Evolutionary conservation across 75 land plant species (phyloP).

Genomic region (Pinus albicaulis): DNA sequence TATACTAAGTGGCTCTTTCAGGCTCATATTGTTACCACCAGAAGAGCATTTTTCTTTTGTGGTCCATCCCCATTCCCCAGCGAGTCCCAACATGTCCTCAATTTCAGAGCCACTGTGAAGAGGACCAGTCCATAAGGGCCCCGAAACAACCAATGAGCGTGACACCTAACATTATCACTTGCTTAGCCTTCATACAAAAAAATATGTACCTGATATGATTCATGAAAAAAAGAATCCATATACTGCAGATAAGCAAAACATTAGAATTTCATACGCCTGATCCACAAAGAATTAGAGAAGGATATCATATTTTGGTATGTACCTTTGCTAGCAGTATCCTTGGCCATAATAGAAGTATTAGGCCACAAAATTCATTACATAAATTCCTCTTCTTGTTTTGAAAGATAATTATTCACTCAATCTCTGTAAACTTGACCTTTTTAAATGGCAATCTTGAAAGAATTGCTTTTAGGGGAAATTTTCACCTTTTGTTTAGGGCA

Average conservation of each 20-base stretch:
- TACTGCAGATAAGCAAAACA: neutral
- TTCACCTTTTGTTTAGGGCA: constrained; percentile 39
- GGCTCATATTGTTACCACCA: too few species aligned
- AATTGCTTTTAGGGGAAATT: neutral
- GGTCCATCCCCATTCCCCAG: too few species aligned
- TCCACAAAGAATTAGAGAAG: neutral
- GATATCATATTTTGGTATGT: neutral
- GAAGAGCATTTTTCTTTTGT: too few species aligned
- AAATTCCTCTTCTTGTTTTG: neutral
- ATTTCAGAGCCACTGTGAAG: too few species aligned
- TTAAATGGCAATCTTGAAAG: neutral
- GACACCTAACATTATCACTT: too few species aligned
- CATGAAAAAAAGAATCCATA: too few species aligned
- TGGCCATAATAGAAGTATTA: neutral
- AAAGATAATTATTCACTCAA: neutral
- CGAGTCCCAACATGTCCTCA: too few species aligned
- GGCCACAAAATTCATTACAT: neutral
- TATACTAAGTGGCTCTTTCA: too few species aligned
- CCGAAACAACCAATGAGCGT: too few species aligned
- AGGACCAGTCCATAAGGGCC: too few species aligned
- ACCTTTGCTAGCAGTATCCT: constrained; percentile 8
- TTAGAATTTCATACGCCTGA: neutral
- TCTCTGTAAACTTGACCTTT: neutral
- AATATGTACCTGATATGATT: too few species aligned
- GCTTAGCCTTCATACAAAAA: too few species aligned